Evolutionary conservation across 805 yeast genomes (phyloP), one percentile per base, ranked within the genome.

Genomic region (Metschnikowia lunata): DNA sequence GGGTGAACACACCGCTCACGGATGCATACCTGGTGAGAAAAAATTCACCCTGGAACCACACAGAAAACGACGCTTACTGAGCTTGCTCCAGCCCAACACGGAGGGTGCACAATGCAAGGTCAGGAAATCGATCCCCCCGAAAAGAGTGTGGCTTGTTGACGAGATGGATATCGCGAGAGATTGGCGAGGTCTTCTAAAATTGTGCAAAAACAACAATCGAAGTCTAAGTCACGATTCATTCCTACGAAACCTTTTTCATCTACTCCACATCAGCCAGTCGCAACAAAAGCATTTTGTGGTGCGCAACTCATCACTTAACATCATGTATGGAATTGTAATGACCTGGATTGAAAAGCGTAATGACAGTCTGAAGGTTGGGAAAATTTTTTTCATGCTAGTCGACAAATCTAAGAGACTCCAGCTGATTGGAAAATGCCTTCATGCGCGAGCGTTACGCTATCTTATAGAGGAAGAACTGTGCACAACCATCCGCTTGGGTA

Each of bases 131-230:
- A 36, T 55, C 4, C 48, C 58, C 1, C 69, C 73, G 2, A 67
- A 62, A 38, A 57, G 75, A 46, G 55, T 64, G 37, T 80, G 85
- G 85, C 64, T 80, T 34, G 84, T 79, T 23, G 85, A 80, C 52
- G 75, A 70, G 45, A 75, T 78, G 53, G 71, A 74, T 47, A 54
- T 72, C 26, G 61, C 63, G 14, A 63, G 83, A 32, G 84, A 80
- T 51, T 71, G 78, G 69, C 56, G 67, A n/a, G 71, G 75, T 29
- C 63, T 78, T 36, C 63, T 67, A 12, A 64, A 66, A 34, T 60
- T 77, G 42, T 64, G 75, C 64, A 74, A 68, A 45, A 66, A 62
- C 43, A 74, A 74, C 46, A 36, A 30, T 33, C 37, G 43, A 7
- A 34, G 39, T 8, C 36, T 41, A 36, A 58, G 58, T 47, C 62